Evolutionary conservation across 1,139 yeast species (phyloP), one percentile per base, ranked within the genome.

Genomic region (Suhomyces maxii): DNA sequence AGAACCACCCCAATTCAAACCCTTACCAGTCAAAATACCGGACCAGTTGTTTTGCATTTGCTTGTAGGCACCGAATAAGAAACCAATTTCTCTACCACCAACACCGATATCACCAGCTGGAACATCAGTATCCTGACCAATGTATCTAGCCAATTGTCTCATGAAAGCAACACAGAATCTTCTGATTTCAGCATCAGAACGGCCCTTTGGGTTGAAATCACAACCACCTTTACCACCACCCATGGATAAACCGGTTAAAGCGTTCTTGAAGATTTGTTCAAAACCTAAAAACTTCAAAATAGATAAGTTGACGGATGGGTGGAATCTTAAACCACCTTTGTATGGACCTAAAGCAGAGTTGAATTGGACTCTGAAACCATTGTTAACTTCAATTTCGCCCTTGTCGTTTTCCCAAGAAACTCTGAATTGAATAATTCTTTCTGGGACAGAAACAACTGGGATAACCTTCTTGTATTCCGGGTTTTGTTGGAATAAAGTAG

Each of bases 161-260:
- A 91, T 93, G 80, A 93, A 93, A 40, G 97, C 81, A 64, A 81
- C 83, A 79, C 98, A 91, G 83, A 93, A 93, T 73, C 96, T 85
- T 80, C 99, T 86, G 73, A 93, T 91, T 78, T 93, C 99, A 60
- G 77, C 71, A 71, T 91, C 95, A 49, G 96, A 79, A 75, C 86
- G 86, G 64, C 93, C 96, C 82, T 91, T 91, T 63, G 97, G 97
- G 76, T 91, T 89, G 74, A 93, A 93, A 76, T 93, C 97, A 54
- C 96, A 80, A 71, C 99, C 99, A 83, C 99, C 99, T 74, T 93
- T 93, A 77, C 97, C 99, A 79, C 99, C 99, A 69, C 99, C 99
- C 88, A 93, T 90, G 82, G 86, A 83, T 63, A 91, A 82, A 63
- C 98, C 98, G 60, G 99, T 93, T 65, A 93, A 80, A 46, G 99